Evolutionary conservation across 2,329 filamentous ascomycete species (phyloP), one percentile per base, ranked within the genome.

Genomic region (Tolypocladium inflatum): DNA sequence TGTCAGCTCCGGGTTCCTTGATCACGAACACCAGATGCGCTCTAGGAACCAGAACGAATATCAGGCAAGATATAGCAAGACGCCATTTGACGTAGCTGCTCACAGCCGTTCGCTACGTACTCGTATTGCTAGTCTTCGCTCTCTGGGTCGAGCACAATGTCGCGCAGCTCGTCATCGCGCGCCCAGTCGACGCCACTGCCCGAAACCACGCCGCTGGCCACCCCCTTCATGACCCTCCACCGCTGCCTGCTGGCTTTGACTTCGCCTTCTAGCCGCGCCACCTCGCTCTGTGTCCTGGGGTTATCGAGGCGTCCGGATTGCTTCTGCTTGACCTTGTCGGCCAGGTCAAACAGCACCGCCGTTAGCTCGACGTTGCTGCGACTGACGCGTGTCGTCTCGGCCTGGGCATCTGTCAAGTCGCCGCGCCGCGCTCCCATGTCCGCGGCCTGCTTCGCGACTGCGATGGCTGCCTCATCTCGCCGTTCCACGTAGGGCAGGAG

Each of bases 161-260:
- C 82, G 59, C 82, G 78, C 61, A 96, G 74, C 59, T 77, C 78
- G 55, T 85, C 80, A 71, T 95, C 85, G 45, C 81, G 76, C 15
- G 84, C 85, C 91, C 91, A 96, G 67, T 95, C 86, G 57, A 94
- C 78, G 53, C 91, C 91, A 70, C 90, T 95, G 3, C 89, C 90
- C 6, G 85, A 89, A 53, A 96, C 82, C 57, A 91, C 80, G 21
- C 88, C 90, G 66, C 88, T 89, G n/a, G 88, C 80, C 48, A 91
- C 83, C 30, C 84, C 88, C 74, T 93, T 94, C 71, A 93, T 82
- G 23, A 87, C 84, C 66, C 84, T 84, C 85, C 86, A 90, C 66
- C 81, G 81, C 63, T 85, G 83, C 61, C 82, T 82, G 68, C 84
- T 87, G 26, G 76, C 75, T 65, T 80, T 85, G 59, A 89, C 73